Evolutionary conservation across 2,329 filamentous ascomycete species (phyloP).

Genomic region (Dactylellina sp.): DNA sequence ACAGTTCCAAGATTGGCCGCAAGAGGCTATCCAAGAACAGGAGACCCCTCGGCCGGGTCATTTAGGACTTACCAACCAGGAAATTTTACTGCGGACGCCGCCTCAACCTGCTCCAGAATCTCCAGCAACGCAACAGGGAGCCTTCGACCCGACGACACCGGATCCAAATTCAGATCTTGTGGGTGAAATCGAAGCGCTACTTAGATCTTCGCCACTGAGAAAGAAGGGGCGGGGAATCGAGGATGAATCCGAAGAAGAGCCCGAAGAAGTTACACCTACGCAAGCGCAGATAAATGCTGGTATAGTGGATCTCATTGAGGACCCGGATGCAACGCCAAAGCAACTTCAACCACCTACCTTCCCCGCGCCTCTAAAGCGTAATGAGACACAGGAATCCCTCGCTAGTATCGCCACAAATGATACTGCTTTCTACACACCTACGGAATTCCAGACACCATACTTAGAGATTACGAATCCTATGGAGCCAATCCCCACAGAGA

Average conservation of each 20-base stretch:
- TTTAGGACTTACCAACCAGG: not conserved
- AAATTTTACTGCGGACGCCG: constrained; percentile 9
- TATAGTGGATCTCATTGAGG: not conserved
- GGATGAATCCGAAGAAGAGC: constrained; percentile 19
- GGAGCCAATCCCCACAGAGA: constrained; percentile 24
- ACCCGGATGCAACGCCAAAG: constrained; percentile 27
- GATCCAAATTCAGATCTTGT: constrained; percentile 55
- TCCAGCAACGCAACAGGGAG: constrained; percentile 19
- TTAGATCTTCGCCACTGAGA: constrained; percentile 40
- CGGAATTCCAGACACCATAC: constrained; percentile 23
- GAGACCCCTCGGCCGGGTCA: constrained; percentile 17
- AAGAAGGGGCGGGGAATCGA: constrained; percentile 12
- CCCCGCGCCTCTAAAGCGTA: constrained; percentile 14
- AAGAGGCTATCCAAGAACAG: constrained; percentile 9
- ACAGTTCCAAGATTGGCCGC: constrained; percentile 31
- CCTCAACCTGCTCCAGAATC: constrained; percentile 35
- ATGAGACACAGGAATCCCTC: constrained; percentile 34
- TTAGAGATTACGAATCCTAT: constrained; percentile 32
- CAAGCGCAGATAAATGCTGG: constrained; percentile 7
- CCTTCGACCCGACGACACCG: constrained; percentile 36
- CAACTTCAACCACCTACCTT: constrained; percentile 38
- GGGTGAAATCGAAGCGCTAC: constrained; percentile 47
- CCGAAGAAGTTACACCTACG: constrained; percentile 29
- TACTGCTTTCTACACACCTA: constrained; percentile 51
- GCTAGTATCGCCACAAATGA: constrained; percentile 44